Evolutionary conservation across 2,329 filamentous ascomycete species (phyloP).

Genomic region (Aspergillus ochraceoroseus): DNA sequence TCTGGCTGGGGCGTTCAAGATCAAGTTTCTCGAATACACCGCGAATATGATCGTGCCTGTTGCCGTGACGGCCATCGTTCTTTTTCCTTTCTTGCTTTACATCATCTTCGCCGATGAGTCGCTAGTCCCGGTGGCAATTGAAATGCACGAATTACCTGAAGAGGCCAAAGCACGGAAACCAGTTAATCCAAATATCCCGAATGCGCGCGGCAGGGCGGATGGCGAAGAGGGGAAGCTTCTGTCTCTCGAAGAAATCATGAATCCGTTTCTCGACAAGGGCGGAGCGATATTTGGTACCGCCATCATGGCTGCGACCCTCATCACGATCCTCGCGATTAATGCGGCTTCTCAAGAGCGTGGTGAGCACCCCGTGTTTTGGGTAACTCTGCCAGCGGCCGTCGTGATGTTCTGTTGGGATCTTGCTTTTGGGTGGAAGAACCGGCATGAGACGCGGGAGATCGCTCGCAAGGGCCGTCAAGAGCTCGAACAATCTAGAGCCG

Average conservation of each 20-base stretch:
- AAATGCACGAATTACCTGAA: conserved; percentile 62
- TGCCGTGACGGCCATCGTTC: conserved; percentile 59
- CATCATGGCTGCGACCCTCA: conserved; percentile 63
- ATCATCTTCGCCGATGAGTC: conserved; percentile 61
- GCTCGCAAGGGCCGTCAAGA: conserved; percentile 53
- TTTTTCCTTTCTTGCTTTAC: conserved; percentile 67
- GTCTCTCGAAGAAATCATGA: conserved; percentile 68
- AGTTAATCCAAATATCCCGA: conserved; percentile 67
- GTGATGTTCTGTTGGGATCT: conserved; percentile 67
- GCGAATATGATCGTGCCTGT: conserved; percentile 74
- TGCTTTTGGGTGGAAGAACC: conserved; percentile 57
- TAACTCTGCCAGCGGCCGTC: conserved; percentile 63
- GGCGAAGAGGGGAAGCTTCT: conserved; percentile 53
- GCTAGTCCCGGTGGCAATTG: conserved; percentile 61
- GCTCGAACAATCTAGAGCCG: conserved; percentile 39
- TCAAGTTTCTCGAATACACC: conserved; percentile 68
- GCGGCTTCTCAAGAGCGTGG: conserved; percentile 56
- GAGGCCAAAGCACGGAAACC: conserved; percentile 54
- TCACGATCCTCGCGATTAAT: conserved; percentile 63
- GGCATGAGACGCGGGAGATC: conserved; percentile 59
- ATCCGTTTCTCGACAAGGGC: conserved; percentile 64
- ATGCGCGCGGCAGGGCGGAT: conserved; percentile 49
- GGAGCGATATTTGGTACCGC: conserved; percentile 61
- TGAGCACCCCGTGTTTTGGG: conserved; percentile 58
- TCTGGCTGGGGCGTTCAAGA: conserved; percentile 64